A percentile compares a stretch with the other conserved stretches of the same genome.
These are phyloP conservation scores for Vanderwaltozyma yarrowii DNA, from an alignment of 805 yeast genomes.

Conservation along the genomic window DNA sequence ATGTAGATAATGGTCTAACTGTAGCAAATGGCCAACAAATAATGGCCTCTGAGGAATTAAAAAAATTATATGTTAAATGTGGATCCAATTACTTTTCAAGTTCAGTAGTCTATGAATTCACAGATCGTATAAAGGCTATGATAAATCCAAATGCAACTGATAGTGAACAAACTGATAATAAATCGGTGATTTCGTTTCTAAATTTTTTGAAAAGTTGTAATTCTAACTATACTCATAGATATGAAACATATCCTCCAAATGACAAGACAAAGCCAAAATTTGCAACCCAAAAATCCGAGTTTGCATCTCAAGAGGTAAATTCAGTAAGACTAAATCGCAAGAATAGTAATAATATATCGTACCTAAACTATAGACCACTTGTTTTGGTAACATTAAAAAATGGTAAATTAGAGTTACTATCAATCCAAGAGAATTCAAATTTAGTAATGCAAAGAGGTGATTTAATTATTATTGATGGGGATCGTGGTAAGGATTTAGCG, in stretches of 20 bases:
- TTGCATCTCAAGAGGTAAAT: no score
- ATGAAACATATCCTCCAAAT: background rate
- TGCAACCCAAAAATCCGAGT: no score
- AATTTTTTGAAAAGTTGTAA: slow-evolving; percentile 35
- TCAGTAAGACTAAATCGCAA: background rate
- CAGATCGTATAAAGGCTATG: slow-evolving; percentile 26
- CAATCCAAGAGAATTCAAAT: slow-evolving; percentile 57
- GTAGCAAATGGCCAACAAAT: slow-evolving; percentile 39
- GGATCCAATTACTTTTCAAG: slow-evolving; percentile 50
- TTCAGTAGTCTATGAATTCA: slow-evolving; percentile 31
- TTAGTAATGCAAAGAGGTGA: slow-evolving; percentile 48
- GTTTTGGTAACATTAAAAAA: slow-evolving; percentile 46
- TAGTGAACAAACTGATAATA: slow-evolving; percentile 9
- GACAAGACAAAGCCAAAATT: no score
- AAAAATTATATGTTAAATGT: slow-evolving; percentile 34
- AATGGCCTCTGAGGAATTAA: slow-evolving; percentile 49
- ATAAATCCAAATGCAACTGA: slow-evolving; percentile 4
- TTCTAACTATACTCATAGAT: slow-evolving; percentile 28
- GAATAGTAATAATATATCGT: background rate
- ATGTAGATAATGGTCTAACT: slow-evolving; percentile 46
- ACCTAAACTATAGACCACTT: slow-evolving; percentile 21
- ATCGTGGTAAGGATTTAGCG: slow-evolving; percentile 72
- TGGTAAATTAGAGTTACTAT: slow-evolving; percentile 60
- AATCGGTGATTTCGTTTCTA: slow-evolving; percentile 22
- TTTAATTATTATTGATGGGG: slow-evolving; percentile 73